Evolutionary conservation across 768 basidiomycete species (phyloP).

Genomic region (Clavulina sp.): DNA sequence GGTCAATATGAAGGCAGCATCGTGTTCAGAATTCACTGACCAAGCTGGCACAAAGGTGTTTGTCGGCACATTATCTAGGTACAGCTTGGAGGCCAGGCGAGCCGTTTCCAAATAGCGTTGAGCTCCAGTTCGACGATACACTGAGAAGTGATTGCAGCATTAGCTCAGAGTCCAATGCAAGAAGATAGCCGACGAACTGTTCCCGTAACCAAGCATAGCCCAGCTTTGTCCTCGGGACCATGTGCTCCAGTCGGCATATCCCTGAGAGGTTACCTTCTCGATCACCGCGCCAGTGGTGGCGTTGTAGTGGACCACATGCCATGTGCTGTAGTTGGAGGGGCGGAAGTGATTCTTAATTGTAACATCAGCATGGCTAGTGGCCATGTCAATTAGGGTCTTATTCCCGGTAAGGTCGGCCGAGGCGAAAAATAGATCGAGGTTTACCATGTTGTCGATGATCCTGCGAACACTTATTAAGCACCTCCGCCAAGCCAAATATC

Average conservation of each 20-base stretch:
- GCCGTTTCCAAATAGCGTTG: slow-evolving; percentile 39
- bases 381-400: slow-evolving; percentile 12
- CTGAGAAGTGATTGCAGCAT: slow-evolving; percentile 23
- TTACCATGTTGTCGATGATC: slow-evolving; percentile 15
- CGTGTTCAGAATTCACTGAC: no score
- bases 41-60: slow-evolving; percentile 48
- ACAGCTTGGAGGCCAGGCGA: slow-evolving; percentile 39
- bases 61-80: slow-evolving; percentile 37
- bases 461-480: no score
- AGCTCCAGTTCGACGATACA: slow-evolving; percentile 39
- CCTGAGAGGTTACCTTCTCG: slow-evolving; percentile 39
- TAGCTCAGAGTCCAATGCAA: neutral
- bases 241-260: slow-evolving; percentile 43
- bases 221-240: slow-evolving; percentile 62
- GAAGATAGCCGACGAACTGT: slow-evolving; percentile 24
- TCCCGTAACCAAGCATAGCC: slow-evolving; percentile 53
- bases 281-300: slow-evolving; percentile 37
- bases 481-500: no score
- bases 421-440: slow-evolving; percentile 10
- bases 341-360: slow-evolving; percentile 15
- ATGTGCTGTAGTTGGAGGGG: slow-evolving; percentile 9
- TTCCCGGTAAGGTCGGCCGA: slow-evolving; percentile 6
- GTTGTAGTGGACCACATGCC: slow-evolving; percentile 14
- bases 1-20: no score
- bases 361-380: slow-evolving; percentile 15